A percentile compares a stretch with the other conserved stretches of the same genome.
These are phyloP conservation scores for Drosera spatulata DNA, from an alignment of 179 eudicot genomes.

Conservation along the genomic window DNA sequence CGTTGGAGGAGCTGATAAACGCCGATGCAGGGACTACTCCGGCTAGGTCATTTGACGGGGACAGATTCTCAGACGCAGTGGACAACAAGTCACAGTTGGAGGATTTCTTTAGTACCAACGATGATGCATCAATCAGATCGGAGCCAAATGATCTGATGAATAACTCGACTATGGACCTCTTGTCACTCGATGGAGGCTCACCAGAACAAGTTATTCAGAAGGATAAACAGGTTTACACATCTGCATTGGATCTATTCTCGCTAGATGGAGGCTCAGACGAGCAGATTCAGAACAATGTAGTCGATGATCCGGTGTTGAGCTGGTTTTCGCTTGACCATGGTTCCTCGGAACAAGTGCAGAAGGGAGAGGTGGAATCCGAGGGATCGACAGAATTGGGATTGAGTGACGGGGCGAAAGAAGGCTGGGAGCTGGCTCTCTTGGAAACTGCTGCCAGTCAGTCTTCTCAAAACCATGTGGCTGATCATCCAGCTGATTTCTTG, in stretches of 20 bases:
- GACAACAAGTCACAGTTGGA: conserved; percentile 19
- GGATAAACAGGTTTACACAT: too few relatives aligned
- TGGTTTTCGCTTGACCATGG: too few relatives aligned
- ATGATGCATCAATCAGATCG: conserved; percentile 27
- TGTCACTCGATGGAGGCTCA: conserved; percentile 18
- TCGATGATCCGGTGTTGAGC: too few relatives aligned
- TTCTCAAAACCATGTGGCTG: not conserved
- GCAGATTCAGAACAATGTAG: too few relatives aligned
- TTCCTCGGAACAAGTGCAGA: not conserved
- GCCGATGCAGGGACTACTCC: conserved; percentile 25
- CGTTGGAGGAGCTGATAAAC: conserved; percentile 62
- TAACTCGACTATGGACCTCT: conserved; percentile 12
- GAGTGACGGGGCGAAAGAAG: conserved; percentile 11
- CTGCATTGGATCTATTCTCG: too few relatives aligned
- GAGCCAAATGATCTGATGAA: conserved; percentile 18
- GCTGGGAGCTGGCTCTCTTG: conserved; percentile 59
- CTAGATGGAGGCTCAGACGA: too few relatives aligned
- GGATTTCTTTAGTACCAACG: conserved; percentile 14
- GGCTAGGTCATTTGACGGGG: conserved; percentile 26
- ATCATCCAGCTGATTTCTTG: conserved; percentile 5
- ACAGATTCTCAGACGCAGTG: conserved; percentile 38
- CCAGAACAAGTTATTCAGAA: not conserved
- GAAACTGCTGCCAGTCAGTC: conserved; percentile 19
- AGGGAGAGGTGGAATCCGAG: not conserved
- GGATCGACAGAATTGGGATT: conserved; percentile 1